Conservation (phyloP, 352 stramenopile species). For the Phytophthora niederhauseri region DNA sequence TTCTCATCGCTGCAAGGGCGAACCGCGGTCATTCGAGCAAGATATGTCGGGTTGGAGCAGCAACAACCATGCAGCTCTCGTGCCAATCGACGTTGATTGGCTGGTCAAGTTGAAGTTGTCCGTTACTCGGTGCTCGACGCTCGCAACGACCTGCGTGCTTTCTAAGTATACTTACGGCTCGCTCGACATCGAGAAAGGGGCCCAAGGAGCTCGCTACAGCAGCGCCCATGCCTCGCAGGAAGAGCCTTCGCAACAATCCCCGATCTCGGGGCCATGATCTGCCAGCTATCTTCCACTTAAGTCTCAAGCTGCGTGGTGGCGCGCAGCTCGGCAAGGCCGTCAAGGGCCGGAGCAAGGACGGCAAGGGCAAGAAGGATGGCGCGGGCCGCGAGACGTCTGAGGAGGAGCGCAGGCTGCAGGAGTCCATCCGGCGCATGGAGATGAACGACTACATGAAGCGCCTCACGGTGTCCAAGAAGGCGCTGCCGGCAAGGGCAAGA, state of each 20-base stretch:
- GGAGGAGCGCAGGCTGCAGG: slow-evolving; percentile 72
- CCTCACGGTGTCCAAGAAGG: slow-evolving; percentile 77
- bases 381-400: slow-evolving; percentile 54
- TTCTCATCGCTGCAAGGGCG: background rate
- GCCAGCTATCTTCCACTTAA: slow-evolving; percentile 33
- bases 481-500: slow-evolving; percentile 58
- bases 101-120: slow-evolving; percentile 28
- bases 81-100: slow-evolving; percentile 12
- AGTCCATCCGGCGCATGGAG: slow-evolving; percentile 83
- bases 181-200: too few relatives aligned
- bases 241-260: slow-evolving; percentile 34
- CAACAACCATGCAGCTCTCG: too few relatives aligned
- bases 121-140: slow-evolving; percentile 9
- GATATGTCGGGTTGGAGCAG: background rate
- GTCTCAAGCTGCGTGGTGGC: slow-evolving; percentile 59
- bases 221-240: slow-evolving; percentile 26
- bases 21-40: background rate
- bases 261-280: background rate
- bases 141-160: background rate
- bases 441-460: slow-evolving; percentile 90
- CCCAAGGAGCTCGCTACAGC: background rate
- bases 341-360: slow-evolving; percentile 80
- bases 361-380: slow-evolving; percentile 61
- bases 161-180: slow-evolving; percentile 5
- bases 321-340: slow-evolving; percentile 81